A percentile compares a stretch with the other conserved stretches of the same genome.
phyloP scores from a whole-genome alignment of 176 grass and related monocot genomes.

The Eragrostis nindensis region DNA sequence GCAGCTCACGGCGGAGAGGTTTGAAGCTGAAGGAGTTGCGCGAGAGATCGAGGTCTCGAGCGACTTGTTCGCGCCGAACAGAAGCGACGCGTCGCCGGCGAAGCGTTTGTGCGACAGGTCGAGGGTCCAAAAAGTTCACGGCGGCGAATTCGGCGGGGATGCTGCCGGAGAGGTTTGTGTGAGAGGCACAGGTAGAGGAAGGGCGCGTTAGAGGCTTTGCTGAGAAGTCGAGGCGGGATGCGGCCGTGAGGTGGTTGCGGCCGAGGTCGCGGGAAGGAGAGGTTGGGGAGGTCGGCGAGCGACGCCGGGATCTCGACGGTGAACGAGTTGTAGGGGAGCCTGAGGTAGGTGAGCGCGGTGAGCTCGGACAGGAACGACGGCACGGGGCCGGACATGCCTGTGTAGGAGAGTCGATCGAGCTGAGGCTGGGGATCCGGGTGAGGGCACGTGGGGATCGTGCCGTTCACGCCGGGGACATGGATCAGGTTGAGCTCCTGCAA shows the following conservation, averaged over 20 bases:
- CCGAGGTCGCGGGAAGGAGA: slow-evolving; percentile 38
- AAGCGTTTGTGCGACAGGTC: neutral
- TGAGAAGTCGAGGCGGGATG: slow-evolving; percentile 35
- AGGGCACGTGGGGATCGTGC: slow-evolving; percentile 51
- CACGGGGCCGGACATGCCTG: slow-evolving; percentile 48
- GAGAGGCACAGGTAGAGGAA: slow-evolving; percentile 43
- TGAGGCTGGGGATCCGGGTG: slow-evolving; percentile 9
- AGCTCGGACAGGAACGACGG: slow-evolving; percentile 45
- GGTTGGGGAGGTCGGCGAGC: slow-evolving; percentile 15
- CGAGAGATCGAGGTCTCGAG: slow-evolving; percentile 57
- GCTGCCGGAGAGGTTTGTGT: slow-evolving; percentile 46
- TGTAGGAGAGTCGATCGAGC: slow-evolving; percentile 42
- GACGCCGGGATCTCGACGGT: slow-evolving; percentile 53
- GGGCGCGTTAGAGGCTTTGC: neutral
- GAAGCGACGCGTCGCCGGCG: neutral
- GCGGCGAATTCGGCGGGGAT: slow-evolving; percentile 46
- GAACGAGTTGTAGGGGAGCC: slow-evolving; percentile 62
- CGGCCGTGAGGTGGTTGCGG: slow-evolving; percentile 53
- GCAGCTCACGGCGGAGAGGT: slow-evolving; percentile 45
- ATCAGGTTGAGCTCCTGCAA: slow-evolving; percentile 36
- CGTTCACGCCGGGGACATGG: slow-evolving; percentile 55
- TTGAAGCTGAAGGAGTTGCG: slow-evolving; percentile 62
- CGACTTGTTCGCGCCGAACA: slow-evolving; percentile 45
- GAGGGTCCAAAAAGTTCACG: slow-evolving; percentile 6
- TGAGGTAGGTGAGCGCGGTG: slow-evolving; percentile 25